These are phyloP conservation scores for Saccharomyces hybrid DNA, from an alignment of 1,139 yeast species.

Conservation along the genomic window DNA sequence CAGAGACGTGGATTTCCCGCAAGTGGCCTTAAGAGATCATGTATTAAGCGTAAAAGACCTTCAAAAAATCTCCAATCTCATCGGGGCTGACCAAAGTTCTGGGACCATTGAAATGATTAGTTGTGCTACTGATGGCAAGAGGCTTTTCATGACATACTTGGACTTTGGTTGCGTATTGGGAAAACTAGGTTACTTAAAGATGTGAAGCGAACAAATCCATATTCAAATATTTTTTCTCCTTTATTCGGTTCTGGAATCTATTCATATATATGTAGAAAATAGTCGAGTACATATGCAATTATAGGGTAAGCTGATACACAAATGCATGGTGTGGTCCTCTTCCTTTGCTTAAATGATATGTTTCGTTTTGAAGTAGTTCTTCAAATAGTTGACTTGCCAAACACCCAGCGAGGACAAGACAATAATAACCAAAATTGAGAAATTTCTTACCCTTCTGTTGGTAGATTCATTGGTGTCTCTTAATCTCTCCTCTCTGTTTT, in stretches of 20 bases:
- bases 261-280: background rate
- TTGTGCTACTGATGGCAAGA: slow-evolving; percentile 35
- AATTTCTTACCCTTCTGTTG: slow-evolving; percentile 66
- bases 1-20: slow-evolving; percentile 18
- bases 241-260: background rate
- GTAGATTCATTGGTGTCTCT: slow-evolving; percentile 97
- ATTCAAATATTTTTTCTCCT: background rate
- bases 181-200: slow-evolving; percentile 34
- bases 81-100: slow-evolving; percentile 31
- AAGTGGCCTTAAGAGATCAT: slow-evolving; percentile 18
- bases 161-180: slow-evolving; percentile 43
- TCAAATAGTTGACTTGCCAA: slow-evolving; percentile 88
- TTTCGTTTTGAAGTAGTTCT: slow-evolving; percentile 89
- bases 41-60: slow-evolving; percentile 34
- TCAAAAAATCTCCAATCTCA: slow-evolving; percentile 29
- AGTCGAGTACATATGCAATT: background rate
- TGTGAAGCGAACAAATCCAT: slow-evolving; percentile 8
- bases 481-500: slow-evolving; percentile 79
- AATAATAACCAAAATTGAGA: slow-evolving; percentile 61
- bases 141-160: slow-evolving; percentile 32
- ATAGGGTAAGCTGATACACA: background rate
- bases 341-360: slow-evolving; percentile 58
- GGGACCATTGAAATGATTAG: slow-evolving; percentile 39
- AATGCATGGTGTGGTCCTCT: background rate
- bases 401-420: slow-evolving; percentile 72